Base-by-base conservation (phyloP, 495 filamentous ascomycete genomes). In the Podospora pseudopauciseta region DNA sequence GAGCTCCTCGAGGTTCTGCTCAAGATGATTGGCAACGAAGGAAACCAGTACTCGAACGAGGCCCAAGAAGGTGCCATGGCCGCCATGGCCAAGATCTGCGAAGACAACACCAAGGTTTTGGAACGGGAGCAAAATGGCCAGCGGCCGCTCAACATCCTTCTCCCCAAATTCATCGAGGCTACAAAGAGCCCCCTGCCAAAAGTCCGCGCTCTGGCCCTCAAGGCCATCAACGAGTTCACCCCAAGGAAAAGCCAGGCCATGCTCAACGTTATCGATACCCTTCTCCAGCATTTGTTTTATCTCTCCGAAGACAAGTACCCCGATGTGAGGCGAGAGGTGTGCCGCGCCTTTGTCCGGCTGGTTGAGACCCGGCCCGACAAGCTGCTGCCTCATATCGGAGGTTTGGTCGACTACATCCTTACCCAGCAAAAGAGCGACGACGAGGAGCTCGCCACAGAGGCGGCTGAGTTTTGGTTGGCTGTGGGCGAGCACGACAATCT, bases 401-500 rank as follows among this genome's bases (percentile, higher is more conserved):
- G 92, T 1, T 83, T 99, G 65, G 94, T 98, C 32, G 90, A 93
- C 75, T 99, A 97, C 77, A 97, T 97, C 79, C 84, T 97, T 68
- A 80, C 88, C 28, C 94, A 98, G 76, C 95, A 99, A 77, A 86
- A 89, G 72, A 92, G 89, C 67, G 91, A 95, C 34, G 94, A 97
- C 71, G 91, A 92, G 62, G 95, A 98, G 62, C 85, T 98, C 61
- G 92, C 94, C 56, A 88, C 95, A 49, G 95, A 98, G 77, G 95
- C 95, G 18, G 94, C 96, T 7, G 95, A 98, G 78, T 99, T 99
- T 75, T 99, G 94, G 93, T 87, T 99, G 61, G 91, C 91, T 62
- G 88, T 97, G 34, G 94, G 94, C 30, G 96, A 97, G 77, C 92
- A 97, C 75, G 84, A 89, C 49, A 85, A 87, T 61, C 78, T 99